Base-by-base conservation (phyloP, 2,329 filamentous ascomycete genomes). In the Boeremia exigua region DNA sequence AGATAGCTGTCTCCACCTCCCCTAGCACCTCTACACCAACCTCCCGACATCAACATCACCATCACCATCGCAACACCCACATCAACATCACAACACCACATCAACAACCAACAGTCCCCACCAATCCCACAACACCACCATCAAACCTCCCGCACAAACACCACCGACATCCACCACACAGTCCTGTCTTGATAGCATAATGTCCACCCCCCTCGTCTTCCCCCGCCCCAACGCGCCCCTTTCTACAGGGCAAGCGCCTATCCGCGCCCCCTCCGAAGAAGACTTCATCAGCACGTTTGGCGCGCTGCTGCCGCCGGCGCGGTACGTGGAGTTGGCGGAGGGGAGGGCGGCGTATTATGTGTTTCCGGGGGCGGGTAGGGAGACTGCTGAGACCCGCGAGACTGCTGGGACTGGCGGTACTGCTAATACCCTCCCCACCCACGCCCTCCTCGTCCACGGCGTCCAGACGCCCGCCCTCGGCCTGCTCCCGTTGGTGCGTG, bases 391-490 rank as follows among this genome's bases (percentile, higher is more conserved):
- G n/a, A n/a, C n/a, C n/a, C n/a, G n/a, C n/a, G n/a, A n/a, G n/a
- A n/a, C n/a, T n/a, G n/a, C n/a, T n/a, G n/a, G n/a, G n/a, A n/a
- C n/a, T n/a, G n/a, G n/a, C n/a, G n/a, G n/a, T n/a, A n/a, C n/a
- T n/a, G n/a, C n/a, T n/a, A n/a, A n/a, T n/a, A n/a, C n/a, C n/a
- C n/a, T n/a, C n/a, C n/a, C 54, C 3, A 5, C 9, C 0, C 73
- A 71, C 5, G 73, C 82, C 0, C 68, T 84, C 0, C 65, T 84
- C 29, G 62, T 84, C 0, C 82, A 84, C 54, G 82, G 82, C 23
- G 76, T 83, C 0, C 78, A 82, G 48, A 84, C 82, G 0, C 78
- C 80, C 6, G 79, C 81, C 2, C 63, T 84, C 3, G 81, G 81
- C 19, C 65, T 84, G 48, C 66, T 76, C 0, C 80, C 81, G 0